Percentiles rank a stretch among this genome's conserved stretches.
Conservation (phyloP, 2,329 filamentous ascomycete genomes). For the Neocucurbitaria cava region DNA sequence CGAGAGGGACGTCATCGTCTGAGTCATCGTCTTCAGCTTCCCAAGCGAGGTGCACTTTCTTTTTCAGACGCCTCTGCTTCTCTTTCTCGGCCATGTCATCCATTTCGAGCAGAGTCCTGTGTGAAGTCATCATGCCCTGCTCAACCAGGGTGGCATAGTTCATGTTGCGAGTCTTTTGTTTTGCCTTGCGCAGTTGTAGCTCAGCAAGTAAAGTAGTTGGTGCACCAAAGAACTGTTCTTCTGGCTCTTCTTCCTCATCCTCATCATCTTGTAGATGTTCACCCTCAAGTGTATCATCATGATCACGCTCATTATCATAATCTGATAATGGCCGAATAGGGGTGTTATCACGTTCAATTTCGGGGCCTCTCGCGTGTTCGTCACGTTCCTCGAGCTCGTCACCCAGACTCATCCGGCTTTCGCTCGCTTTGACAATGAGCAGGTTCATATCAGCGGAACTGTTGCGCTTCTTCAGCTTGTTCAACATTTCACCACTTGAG, state of each 20-base stretch:
- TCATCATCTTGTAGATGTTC: constrained; percentile 54
- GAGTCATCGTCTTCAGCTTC: constrained; percentile 66
- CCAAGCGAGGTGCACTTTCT: constrained; percentile 89
- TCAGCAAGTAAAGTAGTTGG: constrained; percentile 94
- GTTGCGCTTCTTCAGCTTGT: constrained; percentile 52
- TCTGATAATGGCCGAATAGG: constrained; percentile 22
- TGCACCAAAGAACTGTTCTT: constrained; percentile 66
- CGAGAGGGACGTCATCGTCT: constrained; percentile 86
- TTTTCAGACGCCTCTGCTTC: constrained; percentile 73
- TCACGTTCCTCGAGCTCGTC: constrained; percentile 40
- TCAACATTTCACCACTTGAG: constrained; percentile 45
- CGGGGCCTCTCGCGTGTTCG: constrained; percentile 40
- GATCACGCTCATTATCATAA: constrained; percentile 18
- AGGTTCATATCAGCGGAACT: constrained; percentile 48
- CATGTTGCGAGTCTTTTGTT: constrained; percentile 80
- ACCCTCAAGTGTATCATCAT: constrained; percentile 49
- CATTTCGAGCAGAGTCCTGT: constrained; percentile 86
- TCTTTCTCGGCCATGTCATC: constrained; percentile 90
- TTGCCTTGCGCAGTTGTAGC: constrained; percentile 86
- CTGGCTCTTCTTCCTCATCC: constrained; percentile 51
- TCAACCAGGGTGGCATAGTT: constrained; percentile 69
- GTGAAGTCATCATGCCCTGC: constrained; percentile 70
- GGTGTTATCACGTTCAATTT: constrained; percentile 21
- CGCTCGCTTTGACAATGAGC: constrained; percentile 39
- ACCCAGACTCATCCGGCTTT: constrained; percentile 47